A percentile compares a stretch with the other conserved stretches of the same genome.
These are phyloP conservation scores for Amanita brunnescens DNA, from an alignment of 768 basidiomycete genomes.

Conservation along the genomic window DNA sequence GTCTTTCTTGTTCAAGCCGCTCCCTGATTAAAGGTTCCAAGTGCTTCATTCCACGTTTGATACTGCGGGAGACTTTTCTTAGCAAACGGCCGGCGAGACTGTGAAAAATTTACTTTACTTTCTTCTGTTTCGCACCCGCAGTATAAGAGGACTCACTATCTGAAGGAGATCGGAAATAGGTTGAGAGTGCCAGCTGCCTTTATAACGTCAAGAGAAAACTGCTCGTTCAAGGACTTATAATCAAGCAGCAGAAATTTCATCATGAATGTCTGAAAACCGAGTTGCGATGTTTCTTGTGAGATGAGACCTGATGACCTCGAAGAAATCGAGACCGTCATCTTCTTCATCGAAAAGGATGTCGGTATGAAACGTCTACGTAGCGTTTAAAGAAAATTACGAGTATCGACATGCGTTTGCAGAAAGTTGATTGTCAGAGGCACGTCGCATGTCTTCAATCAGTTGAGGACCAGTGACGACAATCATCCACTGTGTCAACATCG, in stretches of 20 bases:
- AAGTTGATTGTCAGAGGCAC: slow-evolving; percentile 36
- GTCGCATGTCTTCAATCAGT: slow-evolving; percentile 37
- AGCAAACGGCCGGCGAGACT: slow-evolving; percentile 13
- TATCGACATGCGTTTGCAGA: slow-evolving; percentile 25
- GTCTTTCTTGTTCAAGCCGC: slow-evolving; percentile 16
- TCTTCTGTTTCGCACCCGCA: background rate
- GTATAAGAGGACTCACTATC: slow-evolving; percentile 10
- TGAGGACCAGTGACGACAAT: slow-evolving; percentile 32
- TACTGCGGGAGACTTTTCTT: slow-evolving; percentile 5
- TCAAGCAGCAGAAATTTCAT: too few relatives aligned
- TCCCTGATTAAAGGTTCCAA: slow-evolving; percentile 21
- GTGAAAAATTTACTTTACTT: background rate
- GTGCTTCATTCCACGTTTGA: slow-evolving; percentile 11
- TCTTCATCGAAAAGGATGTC: slow-evolving; percentile 25
- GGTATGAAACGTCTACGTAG: slow-evolving; percentile 20
- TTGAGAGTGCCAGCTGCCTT: slow-evolving; percentile 15
- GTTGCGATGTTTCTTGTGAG: slow-evolving; percentile 20
- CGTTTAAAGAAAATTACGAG: background rate
- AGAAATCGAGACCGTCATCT: slow-evolving; percentile 17
- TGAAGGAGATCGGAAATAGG: slow-evolving; percentile 17
- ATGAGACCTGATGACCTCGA: slow-evolving; percentile 17
- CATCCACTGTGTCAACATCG: slow-evolving; percentile 35
- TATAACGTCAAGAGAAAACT: slow-evolving; percentile 11
- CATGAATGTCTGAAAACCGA: too few relatives aligned
- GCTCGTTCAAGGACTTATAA: slow-evolving; percentile 11